Conservation (phyloP, 176 grass and related monocot genomes). For the bread wheat (Triticum aestivum) region IWGSC_CS_RefSeq_v2.1 NC_057807.1:653363836-653364335, state of each 20-base stretch:
- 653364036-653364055: too few relatives aligned
- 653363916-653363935: too few relatives aligned
- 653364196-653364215: conserved; percentile 34
- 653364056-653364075: background rate
- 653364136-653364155: conserved; percentile 55
- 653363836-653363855: too few relatives aligned
- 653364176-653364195: conserved; percentile 44
- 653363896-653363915: too few relatives aligned
- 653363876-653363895: too few relatives aligned
- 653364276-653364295: background rate
- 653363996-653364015: too few relatives aligned
- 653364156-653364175: conserved; percentile 59
- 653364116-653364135: conserved; percentile 43
- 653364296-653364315: conserved; percentile 36
- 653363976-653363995: too few relatives aligned
- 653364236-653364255: background rate
- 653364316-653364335: conserved; percentile 22
- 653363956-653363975: too few relatives aligned
- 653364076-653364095: background rate
- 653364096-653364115: background rate
- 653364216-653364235: background rate
- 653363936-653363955: too few relatives aligned
- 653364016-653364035: too few relatives aligned
- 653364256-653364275: background rate
- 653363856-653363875: too few relatives aligned